Percentiles rank a stretch among this genome's conserved stretches.
These are phyloP conservation scores for Borovskyia barvae DNA, from an alignment of 208 protist species.

Conservation along the genomic window DNA sequence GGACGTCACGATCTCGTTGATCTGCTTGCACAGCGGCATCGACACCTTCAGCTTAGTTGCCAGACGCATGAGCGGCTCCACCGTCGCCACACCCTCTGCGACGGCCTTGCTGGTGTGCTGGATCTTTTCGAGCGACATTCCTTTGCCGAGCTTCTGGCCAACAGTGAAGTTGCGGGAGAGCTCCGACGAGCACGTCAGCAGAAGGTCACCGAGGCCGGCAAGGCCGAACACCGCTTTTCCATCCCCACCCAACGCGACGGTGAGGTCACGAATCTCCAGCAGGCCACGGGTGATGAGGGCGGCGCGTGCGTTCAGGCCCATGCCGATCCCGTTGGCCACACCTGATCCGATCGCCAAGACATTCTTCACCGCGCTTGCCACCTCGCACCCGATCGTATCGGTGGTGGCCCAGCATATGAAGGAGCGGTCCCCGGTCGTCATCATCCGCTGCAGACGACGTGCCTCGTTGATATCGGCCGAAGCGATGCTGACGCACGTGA, in stretches of 20 bases:
- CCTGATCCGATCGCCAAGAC: conserved; percentile 89
- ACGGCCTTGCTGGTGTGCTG: conserved; percentile 61
- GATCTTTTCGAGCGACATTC: conserved; percentile 69
- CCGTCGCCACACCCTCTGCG: conserved; percentile 76
- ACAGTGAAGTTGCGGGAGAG: conserved; percentile 89
- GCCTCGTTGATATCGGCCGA: conserved; percentile 53
- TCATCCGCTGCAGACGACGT: conserved; percentile 66
- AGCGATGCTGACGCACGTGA: conserved; percentile 80
- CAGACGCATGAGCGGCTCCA: conserved; percentile 68
- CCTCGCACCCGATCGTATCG: conserved; percentile 86
- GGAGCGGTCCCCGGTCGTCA: conserved; percentile 60
- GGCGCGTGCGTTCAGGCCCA: conserved; percentile 74
- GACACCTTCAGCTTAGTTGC: conserved; percentile 48
- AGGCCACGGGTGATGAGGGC: conserved; percentile 80
- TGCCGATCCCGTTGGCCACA: conserved; percentile 60
- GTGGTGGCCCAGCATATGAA: conserved; percentile 85
- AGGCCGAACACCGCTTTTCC: conserved; percentile 85
- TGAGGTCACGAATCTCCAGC: conserved; percentile 85
- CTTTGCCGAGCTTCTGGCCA: conserved; percentile 72
- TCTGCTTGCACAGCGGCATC: conserved; percentile 65
- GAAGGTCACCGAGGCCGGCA: conserved; percentile 84
- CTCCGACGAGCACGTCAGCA: conserved; percentile 88
- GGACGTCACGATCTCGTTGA: conserved; percentile 72
- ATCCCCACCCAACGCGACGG: conserved; percentile 68
- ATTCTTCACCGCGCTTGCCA: conserved; percentile 91